Evolutionary conservation across 352 stramenopile genomes (phyloP).

Genomic region (Nothophytophthora sp.): DNA sequence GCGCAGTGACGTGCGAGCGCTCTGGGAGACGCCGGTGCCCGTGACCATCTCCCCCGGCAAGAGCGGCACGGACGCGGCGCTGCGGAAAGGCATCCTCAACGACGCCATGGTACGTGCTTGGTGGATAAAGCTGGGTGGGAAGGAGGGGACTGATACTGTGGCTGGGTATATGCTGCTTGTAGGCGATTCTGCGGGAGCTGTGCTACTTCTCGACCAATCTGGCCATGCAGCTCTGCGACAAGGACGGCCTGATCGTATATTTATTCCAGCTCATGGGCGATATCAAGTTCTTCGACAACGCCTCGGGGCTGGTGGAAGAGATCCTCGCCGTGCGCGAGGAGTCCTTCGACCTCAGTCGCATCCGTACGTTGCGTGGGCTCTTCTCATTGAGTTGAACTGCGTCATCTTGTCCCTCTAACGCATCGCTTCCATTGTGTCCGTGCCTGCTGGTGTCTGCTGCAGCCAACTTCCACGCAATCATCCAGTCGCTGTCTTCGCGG

Average conservation of each 20-base stretch:
- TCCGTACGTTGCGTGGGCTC: constrained; percentile 52
- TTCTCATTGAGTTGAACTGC: neutral
- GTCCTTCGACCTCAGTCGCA: constrained; percentile 74
- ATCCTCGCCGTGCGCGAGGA: constrained; percentile 89
- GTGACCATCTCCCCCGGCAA: constrained; percentile 33
- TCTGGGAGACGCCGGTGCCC: constrained; percentile 54
- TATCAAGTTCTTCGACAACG: constrained; percentile 90
- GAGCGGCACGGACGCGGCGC: constrained; percentile 43
- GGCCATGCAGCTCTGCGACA: constrained; percentile 69
- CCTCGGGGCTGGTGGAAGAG: constrained; percentile 91
- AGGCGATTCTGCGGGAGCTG: constrained; percentile 76
- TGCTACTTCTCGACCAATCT: constrained; percentile 80
- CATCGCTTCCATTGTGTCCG: too few species aligned
- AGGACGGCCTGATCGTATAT: constrained; percentile 90
- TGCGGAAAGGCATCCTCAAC: constrained; percentile 62
- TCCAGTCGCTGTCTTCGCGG: constrained; percentile 88
- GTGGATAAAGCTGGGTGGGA: neutral
- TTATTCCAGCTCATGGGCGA: constrained; percentile 94
- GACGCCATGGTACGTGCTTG: constrained; percentile 54
- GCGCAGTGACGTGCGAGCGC: constrained; percentile 51
- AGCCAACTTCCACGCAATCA: constrained; percentile 91
- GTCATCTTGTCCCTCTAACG: too few species aligned
- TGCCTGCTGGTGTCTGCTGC: constrained; percentile 20
- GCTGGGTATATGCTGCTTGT: neutral
- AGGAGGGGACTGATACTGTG: neutral